These are phyloP conservation scores for Pneumocystis wakefieldiae DNA, from an alignment of 1,139 yeast genomes.

Conservation along the genomic window DNA sequence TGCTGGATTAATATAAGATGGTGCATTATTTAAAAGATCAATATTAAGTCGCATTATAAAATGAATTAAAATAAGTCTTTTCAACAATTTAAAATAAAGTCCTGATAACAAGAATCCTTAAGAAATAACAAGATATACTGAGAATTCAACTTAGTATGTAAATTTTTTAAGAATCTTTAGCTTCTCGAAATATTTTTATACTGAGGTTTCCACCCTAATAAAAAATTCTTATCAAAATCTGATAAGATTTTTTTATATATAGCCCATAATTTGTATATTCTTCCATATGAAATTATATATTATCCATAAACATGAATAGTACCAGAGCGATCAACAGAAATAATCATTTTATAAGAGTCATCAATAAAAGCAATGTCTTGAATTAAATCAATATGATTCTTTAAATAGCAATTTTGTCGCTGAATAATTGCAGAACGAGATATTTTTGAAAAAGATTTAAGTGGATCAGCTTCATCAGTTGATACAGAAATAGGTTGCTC, in stretches of 20 bases:
- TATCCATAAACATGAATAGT: slow-evolving; percentile 41
- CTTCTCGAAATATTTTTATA: background rate
- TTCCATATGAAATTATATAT: background rate
- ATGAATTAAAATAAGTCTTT: background rate
- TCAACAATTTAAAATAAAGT: background rate
- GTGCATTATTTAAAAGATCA: slow-evolving; percentile 34
- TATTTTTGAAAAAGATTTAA: slow-evolving; percentile 17
- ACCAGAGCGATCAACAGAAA: slow-evolving; percentile 53
- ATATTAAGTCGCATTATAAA: slow-evolving; percentile 39
- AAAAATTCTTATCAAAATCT: background rate
- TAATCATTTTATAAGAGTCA: slow-evolving; percentile 44
- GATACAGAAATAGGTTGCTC: slow-evolving; percentile 8
- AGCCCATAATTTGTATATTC: background rate
- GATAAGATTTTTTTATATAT: too few species aligned
- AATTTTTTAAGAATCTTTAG: background rate
- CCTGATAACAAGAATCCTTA: background rate
- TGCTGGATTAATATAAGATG: slow-evolving; percentile 34
- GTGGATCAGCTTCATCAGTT: slow-evolving; percentile 16
- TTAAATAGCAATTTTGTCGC: slow-evolving; percentile 27
- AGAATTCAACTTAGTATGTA: background rate
- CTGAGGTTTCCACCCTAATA: background rate
- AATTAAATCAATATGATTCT: slow-evolving; percentile 36
- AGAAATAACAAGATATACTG: background rate
- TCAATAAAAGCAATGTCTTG: slow-evolving; percentile 34
- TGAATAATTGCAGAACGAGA: slow-evolving; percentile 24